Conservation (phyloP, 2,329 filamentous ascomycete species). For the Diplodia scrobiculata region DNA sequence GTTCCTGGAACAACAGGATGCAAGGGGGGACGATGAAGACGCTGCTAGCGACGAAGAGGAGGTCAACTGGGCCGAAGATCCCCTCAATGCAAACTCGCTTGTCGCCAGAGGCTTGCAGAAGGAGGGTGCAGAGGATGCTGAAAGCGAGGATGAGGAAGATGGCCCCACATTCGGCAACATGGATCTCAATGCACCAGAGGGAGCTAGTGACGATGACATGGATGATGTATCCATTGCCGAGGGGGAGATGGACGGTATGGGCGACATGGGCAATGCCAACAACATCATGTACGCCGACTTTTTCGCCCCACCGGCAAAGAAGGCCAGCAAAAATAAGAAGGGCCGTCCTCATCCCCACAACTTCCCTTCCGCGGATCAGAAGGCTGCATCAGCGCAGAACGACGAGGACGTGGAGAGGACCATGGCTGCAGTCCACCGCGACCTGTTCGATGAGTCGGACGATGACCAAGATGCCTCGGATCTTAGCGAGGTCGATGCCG, state of each 20-base stretch:
- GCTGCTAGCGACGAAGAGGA: constrained; percentile 80
- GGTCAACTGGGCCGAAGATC: constrained; percentile 84
- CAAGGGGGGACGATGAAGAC: constrained; percentile 72
- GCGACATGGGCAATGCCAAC: constrained; percentile 73
- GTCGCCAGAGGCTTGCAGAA: constrained; percentile 38
- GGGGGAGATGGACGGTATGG: constrained; percentile 55
- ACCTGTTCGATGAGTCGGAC: constrained; percentile 80
- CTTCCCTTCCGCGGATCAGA: constrained; percentile 47
- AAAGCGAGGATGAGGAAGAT: constrained; percentile 70
- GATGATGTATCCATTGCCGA: constrained; percentile 58
- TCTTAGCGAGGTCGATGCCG: constrained; percentile 64
- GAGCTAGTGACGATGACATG: constrained; percentile 64
- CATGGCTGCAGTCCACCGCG: constrained; percentile 82
- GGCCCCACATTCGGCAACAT: constrained; percentile 83
- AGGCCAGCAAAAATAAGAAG: constrained; percentile 59
- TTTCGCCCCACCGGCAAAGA: constrained; percentile 81
- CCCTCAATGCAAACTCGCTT: constrained; percentile 51
- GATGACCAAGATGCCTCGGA: constrained; percentile 64
- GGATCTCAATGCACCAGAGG: constrained; percentile 71
- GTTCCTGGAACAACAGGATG: constrained; percentile 83
- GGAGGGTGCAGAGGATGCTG: constrained; percentile 51
- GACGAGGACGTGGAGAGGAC: constrained; percentile 75
- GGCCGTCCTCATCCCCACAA: constrained; percentile 60
- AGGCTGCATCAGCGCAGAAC: constrained; percentile 36
- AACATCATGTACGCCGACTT: constrained; percentile 91